A percentile compares a stretch with the other conserved stretches of the same genome.
phyloP scores from a whole-genome alignment of 2,329 filamentous ascomycete genomes.

The Fonsecaea nubica region DNA sequence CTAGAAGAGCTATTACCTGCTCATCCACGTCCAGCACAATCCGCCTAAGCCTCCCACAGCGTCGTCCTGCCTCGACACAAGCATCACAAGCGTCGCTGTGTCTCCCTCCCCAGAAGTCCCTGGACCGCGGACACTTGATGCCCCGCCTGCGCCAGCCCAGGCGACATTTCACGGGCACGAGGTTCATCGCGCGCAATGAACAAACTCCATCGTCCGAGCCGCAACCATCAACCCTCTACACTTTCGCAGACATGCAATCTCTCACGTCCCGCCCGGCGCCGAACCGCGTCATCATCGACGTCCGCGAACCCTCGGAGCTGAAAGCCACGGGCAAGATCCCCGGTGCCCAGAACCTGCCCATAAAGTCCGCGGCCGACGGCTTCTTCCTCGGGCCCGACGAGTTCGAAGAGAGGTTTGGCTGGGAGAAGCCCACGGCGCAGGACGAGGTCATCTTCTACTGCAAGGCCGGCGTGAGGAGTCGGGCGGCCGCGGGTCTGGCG shows the following conservation, averaged over 20 bases:
- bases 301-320: slow-evolving; percentile 57
- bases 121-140: not conserved
- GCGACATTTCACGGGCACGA: slow-evolving; percentile 33
- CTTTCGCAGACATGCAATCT: slow-evolving; percentile 37
- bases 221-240: slow-evolving; percentile 33
- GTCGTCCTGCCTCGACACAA: not conserved
- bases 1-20: not conserved
- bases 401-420: slow-evolving; percentile 83
- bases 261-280: slow-evolving; percentile 27
- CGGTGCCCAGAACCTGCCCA: slow-evolving; percentile 79
- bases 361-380: slow-evolving; percentile 77
- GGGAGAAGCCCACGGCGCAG: slow-evolving; percentile 67
- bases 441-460: slow-evolving; percentile 83
- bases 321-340: slow-evolving; percentile 68
- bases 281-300: slow-evolving; percentile 48
- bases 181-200: slow-evolving; percentile 27
- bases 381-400: slow-evolving; percentile 78
- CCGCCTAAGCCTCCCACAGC: not conserved
- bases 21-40: not conserved
- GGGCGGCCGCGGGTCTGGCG: slow-evolving; percentile 78
- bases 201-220: slow-evolving; percentile 21
- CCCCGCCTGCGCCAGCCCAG: slow-evolving; percentile 32
- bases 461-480: slow-evolving; percentile 84
- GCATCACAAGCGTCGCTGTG: too few relatives aligned
- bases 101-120: not conserved